Percentiles rank a stretch among this genome's conserved stretches.
Conservation (phyloP, 2,329 filamentous ascomycete species). For the Zopfia rhizophila region DNA sequence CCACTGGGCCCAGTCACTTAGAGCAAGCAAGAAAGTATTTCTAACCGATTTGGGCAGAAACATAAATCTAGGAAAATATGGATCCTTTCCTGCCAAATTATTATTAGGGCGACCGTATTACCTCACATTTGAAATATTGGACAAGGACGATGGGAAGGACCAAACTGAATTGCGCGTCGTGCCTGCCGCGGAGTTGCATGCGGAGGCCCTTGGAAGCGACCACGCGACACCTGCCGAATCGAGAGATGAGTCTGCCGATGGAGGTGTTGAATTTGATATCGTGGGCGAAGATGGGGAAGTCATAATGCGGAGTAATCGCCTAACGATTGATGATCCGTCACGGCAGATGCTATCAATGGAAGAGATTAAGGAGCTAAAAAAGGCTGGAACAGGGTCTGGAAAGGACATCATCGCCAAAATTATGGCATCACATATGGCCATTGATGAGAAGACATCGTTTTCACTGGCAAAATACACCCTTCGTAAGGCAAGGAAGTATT, state of each 20-base stretch:
- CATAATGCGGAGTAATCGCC: slow-evolving; percentile 69
- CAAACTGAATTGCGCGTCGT: slow-evolving; percentile 81
- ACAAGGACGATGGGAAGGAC: slow-evolving; percentile 70
- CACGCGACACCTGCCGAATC: slow-evolving; percentile 54
- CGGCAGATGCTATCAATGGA: slow-evolving; percentile 79
- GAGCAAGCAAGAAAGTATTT: slow-evolving; percentile 1
- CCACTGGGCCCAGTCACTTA: slow-evolving; percentile 18
- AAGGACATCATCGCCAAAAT: slow-evolving; percentile 94
- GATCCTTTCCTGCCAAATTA: slow-evolving; percentile 87
- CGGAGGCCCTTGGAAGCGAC: slow-evolving; percentile 73
- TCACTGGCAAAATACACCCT: slow-evolving; percentile 96
- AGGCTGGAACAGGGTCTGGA: slow-evolving; percentile 78
- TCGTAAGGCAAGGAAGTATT: slow-evolving; percentile 92
- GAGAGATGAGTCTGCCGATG: slow-evolving; percentile 45
- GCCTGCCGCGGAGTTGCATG: slow-evolving; percentile 82
- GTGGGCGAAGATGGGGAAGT: slow-evolving; percentile 60
- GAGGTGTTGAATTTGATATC: slow-evolving; percentile 55
- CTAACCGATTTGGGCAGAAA: slow-evolving; percentile 64
- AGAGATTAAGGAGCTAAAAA: slow-evolving; percentile 78
- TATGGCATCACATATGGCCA: slow-evolving; percentile 84
- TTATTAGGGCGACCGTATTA: slow-evolving; percentile 92
- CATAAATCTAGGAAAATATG: slow-evolving; percentile 92
- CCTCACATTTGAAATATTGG: slow-evolving; percentile 88
- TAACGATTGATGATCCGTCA: slow-evolving; percentile 70
- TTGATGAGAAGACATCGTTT: slow-evolving; percentile 95